Percentiles rank a stretch among this genome's conserved stretches.
Conservation (phyloP, 2,329 filamentous ascomycete genomes). For the Epichloe uncinata region DNA sequence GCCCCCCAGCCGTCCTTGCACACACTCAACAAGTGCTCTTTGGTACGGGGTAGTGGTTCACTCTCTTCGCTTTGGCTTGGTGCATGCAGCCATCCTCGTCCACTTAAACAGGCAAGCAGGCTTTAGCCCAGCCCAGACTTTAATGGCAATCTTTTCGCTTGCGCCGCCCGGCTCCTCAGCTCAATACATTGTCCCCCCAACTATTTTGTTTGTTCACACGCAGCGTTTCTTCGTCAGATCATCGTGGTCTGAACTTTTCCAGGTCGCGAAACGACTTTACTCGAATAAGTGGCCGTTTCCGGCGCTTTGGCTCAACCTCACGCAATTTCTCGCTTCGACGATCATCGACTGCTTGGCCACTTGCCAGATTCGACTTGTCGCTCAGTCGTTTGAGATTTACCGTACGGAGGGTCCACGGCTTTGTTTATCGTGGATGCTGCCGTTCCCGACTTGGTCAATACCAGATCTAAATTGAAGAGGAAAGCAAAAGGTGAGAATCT, state of each 20-base stretch:
- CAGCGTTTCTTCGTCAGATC: constrained; percentile 7
- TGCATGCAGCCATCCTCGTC: too few relatives aligned
- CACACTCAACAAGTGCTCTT: not conserved
- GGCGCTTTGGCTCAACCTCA: constrained; percentile 5
- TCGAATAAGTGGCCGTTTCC: constrained; percentile 5
- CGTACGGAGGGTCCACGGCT: constrained; percentile 14
- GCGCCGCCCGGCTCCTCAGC: constrained; percentile 33
- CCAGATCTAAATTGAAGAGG: not conserved
- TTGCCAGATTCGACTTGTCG: constrained; percentile 1
- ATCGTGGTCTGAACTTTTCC: not conserved
- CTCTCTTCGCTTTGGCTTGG: not conserved
- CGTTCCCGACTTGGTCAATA: constrained; percentile 11
- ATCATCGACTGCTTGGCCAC: constrained; percentile 1
- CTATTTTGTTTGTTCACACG: constrained; percentile 4
- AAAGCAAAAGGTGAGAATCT: not conserved
- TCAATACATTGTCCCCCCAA: constrained; percentile 25
- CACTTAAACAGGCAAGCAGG: constrained; percentile 10
- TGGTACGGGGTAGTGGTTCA: not conserved
- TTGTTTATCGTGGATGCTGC: constrained; percentile 12
- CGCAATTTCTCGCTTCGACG: constrained; percentile 6
- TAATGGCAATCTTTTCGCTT: constrained; percentile 40
- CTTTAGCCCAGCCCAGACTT: constrained; percentile 9
- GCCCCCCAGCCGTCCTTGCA: constrained; percentile 5
- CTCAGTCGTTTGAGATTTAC: constrained; percentile 3
- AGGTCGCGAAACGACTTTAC: constrained; percentile 4